A percentile compares a stretch with the other conserved stretches of the same genome.
Evolutionary conservation across 306 rosid species (phyloP).

Genomic region (Begonia peltatifolia): DNA sequence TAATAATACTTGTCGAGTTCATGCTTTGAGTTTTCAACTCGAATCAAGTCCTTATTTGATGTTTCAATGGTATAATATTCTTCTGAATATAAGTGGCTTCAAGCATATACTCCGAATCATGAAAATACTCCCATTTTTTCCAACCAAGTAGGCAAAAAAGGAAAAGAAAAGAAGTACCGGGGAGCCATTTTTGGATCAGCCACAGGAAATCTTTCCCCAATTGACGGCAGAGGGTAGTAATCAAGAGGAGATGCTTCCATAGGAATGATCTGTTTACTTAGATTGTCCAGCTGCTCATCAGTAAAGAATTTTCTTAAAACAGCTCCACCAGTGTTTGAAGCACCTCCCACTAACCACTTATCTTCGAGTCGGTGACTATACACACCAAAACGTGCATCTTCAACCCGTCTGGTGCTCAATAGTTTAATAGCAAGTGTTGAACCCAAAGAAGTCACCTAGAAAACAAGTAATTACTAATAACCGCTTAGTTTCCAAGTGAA

Average conservation of each 20-base stretch:
- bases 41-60: no score
- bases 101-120: no score
- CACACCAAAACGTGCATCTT: conserved; percentile 87
- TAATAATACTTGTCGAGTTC: no score
- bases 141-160: no score
- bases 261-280: conserved; percentile 68
- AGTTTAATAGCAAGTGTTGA: conserved; percentile 90
- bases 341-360: conserved; percentile 97
- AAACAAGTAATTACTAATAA: not conserved
- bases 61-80: no score
- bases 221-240: conserved; percentile 64
- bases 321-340: conserved; percentile 91
- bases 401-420: conserved; percentile 64
- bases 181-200: conserved; percentile 73
- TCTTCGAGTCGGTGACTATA: conserved; percentile 97
- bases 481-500: not conserved
- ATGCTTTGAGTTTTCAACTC: no score
- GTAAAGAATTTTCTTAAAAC: conserved; percentile 72
- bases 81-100: no score
- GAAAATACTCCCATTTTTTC: no score
- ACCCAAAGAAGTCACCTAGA: conserved; percentile 87
- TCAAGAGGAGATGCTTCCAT: conserved; percentile 47
- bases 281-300: conserved; percentile 46
- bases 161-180: conserved; percentile 28
- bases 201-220: conserved; percentile 82